A percentile compares a stretch with the other conserved stretches of the same genome.
Conservation (phyloP, 306 rosid species). For the Urtica urens region DNA sequence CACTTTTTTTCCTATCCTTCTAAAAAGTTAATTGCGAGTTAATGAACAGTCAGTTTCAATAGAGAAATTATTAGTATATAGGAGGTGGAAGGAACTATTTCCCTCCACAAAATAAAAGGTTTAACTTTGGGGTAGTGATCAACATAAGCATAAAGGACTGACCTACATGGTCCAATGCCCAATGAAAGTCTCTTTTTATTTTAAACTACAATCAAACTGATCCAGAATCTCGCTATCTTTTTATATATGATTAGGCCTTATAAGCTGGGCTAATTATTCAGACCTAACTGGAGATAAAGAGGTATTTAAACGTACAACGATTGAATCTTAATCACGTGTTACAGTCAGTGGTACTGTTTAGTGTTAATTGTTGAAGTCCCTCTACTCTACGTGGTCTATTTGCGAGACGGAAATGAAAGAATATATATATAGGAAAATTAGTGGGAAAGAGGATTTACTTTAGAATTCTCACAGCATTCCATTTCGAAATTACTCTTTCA, state of each 20-base stretch:
- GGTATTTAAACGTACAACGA: slow-evolving; percentile 2
- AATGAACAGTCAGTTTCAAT: slow-evolving; percentile 25
- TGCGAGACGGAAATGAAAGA: slow-evolving; percentile 29
- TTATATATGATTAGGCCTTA: not conserved
- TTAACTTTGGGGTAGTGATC: slow-evolving; percentile 20
- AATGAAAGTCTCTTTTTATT: not conserved
- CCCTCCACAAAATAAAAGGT: slow-evolving; percentile 19
- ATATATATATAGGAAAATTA: slow-evolving; percentile 9
- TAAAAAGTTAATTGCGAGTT: not conserved
- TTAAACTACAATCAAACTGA: not conserved
- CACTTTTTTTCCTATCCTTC: not conserved
- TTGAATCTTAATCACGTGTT: too few relatives aligned
- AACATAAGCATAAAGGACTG: slow-evolving; percentile 10
- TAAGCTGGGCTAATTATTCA: not conserved
- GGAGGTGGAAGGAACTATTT: slow-evolving; percentile 15
- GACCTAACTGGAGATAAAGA: not conserved
- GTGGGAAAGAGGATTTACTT: slow-evolving; percentile 31
- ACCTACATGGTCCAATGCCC: slow-evolving; percentile 4
- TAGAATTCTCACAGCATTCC: slow-evolving; percentile 17
- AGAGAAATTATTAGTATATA: slow-evolving; percentile 2
- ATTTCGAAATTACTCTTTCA: slow-evolving; percentile 19
- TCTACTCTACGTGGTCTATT: slow-evolving; percentile 20
- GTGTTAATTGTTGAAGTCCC: too few relatives aligned
- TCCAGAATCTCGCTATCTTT: slow-evolving; percentile 7
- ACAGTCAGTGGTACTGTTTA: too few relatives aligned